phyloP scores from a whole-genome alignment of 1,284 basidiomycete species.

The Xanthoconium separans region DNA sequence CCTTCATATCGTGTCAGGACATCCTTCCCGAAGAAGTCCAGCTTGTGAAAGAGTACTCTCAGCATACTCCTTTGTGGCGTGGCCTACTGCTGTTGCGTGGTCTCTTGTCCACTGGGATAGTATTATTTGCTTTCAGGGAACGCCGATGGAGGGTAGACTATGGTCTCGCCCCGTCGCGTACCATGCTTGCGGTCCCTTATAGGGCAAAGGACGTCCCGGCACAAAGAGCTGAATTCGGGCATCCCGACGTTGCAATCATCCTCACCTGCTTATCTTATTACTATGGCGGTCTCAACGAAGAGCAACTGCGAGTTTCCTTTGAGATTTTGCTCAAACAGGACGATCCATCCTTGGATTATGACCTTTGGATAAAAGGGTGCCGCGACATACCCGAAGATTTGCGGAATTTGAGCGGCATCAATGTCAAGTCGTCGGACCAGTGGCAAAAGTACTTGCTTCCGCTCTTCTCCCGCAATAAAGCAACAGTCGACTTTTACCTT shows the following conservation, averaged over 20 bases:
- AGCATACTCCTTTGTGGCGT: neutral
- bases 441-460: conserved; percentile 33
- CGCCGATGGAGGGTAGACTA: too few species aligned
- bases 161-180: too few species aligned
- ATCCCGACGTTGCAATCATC: too few species aligned
- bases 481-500: conserved; percentile 50
- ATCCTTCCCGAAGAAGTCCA: neutral
- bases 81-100: too few species aligned
- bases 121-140: too few species aligned
- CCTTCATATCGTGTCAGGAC: conserved; percentile 24
- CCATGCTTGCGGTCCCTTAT: too few species aligned
- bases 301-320: conserved; percentile 42
- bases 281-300: conserved; percentile 26
- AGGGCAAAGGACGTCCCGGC: too few species aligned
- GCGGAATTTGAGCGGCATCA: conserved; percentile 38
- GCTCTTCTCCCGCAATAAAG: conserved; percentile 38
- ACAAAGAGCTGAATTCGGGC: too few species aligned
- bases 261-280: too few species aligned
- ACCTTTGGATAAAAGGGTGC: conserved; percentile 37
- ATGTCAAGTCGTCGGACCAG: conserved; percentile 41
- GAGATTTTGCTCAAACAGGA: conserved; percentile 42
- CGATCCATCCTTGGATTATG: conserved; percentile 44
- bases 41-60: neutral
- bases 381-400: conserved; percentile 31
- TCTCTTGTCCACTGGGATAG: too few species aligned